These are phyloP conservation scores for Kwoniella sp. DNA, from an alignment of 768 basidiomycete species.

Conservation along the genomic window DNA sequence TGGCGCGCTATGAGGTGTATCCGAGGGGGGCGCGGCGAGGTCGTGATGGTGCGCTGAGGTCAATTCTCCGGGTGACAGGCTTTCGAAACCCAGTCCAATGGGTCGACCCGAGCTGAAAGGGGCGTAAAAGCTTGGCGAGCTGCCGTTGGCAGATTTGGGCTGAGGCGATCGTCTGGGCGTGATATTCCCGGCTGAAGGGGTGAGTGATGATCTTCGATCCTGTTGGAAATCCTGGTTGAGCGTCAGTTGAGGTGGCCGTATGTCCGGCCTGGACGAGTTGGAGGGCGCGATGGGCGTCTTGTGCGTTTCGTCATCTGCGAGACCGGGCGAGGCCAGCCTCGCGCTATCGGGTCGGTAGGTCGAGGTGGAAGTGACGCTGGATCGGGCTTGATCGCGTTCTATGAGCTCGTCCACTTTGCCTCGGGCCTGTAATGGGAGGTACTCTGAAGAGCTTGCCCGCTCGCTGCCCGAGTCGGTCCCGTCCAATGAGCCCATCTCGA, in stretches of 20 bases:
- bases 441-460: neutral
- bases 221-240: neutral
- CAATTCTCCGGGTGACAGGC: neutral
- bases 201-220: neutral
- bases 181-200: neutral
- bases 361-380: conserved; percentile 12
- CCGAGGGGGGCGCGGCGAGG: neutral
- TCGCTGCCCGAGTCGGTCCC: neutral
- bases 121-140: conserved; percentile 4
- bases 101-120: neutral
- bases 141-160: neutral
- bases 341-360: conserved; percentile 1
- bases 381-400: conserved; percentile 9
- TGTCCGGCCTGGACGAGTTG: conserved; percentile 4
- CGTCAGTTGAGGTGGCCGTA: conserved; percentile 1
- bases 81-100: conserved; percentile 8
- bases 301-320: conserved; percentile 1
- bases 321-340: neutral
- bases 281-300: conserved; percentile 10
- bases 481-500: conserved; percentile 5
- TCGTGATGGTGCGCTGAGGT: neutral
- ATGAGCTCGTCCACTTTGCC: no score
- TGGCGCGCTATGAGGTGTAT: conserved; percentile 24
- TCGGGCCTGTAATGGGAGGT: neutral
- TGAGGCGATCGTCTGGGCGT: conserved; percentile 8